Evolutionary conservation across 495 filamentous ascomycete species (phyloP), one percentile per base, ranked within the genome.

Genomic region (Sordaria brevicollis): DNA sequence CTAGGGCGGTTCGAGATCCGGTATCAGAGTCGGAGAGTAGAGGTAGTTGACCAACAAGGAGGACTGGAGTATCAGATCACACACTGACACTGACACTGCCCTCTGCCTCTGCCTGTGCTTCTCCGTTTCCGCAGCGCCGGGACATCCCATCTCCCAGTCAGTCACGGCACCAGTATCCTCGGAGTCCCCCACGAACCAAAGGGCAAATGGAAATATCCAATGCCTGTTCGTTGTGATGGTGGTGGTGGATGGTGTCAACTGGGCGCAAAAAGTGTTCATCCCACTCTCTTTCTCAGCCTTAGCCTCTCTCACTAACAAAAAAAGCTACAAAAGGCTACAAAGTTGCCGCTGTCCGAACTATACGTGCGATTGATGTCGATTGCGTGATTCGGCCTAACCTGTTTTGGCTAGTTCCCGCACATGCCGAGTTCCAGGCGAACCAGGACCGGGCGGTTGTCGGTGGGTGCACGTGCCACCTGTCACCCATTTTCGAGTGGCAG

Each of bases 371-470:
- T n/a, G 73, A 71, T 57, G 68, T 66, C 69, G 71, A 77, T 77
- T 36, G 74, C 75, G 75, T 76, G 74, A 77, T 77, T 71, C 4
- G 19, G 43, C 66, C 75, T 77, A 79, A 62, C 65, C 74, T 2
- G 3, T 35, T 75, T 19, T 29, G 66, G 70, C 8, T 3, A 62
- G 49, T 62, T 31, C 2, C 49, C 49, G 49, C 49, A 31, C 49
- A 62, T 0, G 2, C 49, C 49, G 49, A 62, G 49, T 62, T 62
- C 49, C 49, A 62, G 49, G 49, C 49, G 49, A 62, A 62, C 49
- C 21, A 29, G 25, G 2, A 6, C 49, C 49, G 49, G 49, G 25
- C 49, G 49, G 49, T 25, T 62, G 49, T 62, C 49, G 49, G 49
- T 62, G 2, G 4, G 13, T 29, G 29, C 49, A 62, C 49, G 49